Percentiles rank a stretch among this genome's conserved stretches.
Evolutionary conservation across 78 protist species (phyloP).

Genomic region (Creolimax fragrantissima): DNA sequence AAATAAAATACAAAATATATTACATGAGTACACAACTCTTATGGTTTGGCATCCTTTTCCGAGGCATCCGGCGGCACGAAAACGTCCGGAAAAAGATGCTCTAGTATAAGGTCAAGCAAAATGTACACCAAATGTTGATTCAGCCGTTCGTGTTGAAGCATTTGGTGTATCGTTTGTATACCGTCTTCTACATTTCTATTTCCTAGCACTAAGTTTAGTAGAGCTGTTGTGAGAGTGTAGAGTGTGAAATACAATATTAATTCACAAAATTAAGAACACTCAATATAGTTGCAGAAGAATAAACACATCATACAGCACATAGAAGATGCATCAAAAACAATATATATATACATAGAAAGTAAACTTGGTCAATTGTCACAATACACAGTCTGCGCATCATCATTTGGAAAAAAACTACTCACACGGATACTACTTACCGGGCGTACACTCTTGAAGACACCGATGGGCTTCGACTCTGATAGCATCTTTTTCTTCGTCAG

Average conservation of each 20-base stretch:
- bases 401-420: no score
- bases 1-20: no score
- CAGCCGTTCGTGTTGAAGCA: neutral
- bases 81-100: neutral
- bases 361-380: no score
- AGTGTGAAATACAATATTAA: no score
- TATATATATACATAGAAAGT: no score
- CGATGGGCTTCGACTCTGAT: neutral
- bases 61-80: neutral
- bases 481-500: neutral
- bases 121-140: neutral
- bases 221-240: no score
- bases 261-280: no score
- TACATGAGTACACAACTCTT: no score
- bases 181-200: neutral
- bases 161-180: neutral
- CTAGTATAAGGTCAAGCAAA: neutral
- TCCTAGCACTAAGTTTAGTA: neutral
- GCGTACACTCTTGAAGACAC: neutral
- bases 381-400: no score
- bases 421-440: neutral
- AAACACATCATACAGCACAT: no score
- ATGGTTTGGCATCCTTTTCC: neutral
- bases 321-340: no score
- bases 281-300: no score